Conservation (phyloP, 805 yeast genomes). For the Candida sithepensis region DNA sequence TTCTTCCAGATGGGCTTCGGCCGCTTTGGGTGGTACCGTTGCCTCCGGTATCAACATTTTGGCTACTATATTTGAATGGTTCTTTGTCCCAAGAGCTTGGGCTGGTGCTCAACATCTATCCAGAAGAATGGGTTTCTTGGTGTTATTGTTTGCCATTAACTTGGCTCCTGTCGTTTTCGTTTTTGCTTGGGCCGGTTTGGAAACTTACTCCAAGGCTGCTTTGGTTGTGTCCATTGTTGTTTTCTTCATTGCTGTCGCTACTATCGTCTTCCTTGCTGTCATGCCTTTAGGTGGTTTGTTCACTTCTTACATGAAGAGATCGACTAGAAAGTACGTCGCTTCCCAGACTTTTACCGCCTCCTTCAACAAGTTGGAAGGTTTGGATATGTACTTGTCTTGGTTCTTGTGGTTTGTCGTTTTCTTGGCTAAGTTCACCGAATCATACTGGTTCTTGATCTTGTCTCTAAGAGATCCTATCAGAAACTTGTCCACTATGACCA, state of each 20-base stretch:
- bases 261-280: slow-evolving; percentile 79
- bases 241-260: slow-evolving; percentile 82
- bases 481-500: slow-evolving; percentile 72
- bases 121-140: slow-evolving; percentile 77
- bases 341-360: slow-evolving; percentile 96
- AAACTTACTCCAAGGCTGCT: slow-evolving; percentile 66
- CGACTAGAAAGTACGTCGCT: slow-evolving; percentile 83
- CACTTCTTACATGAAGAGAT: slow-evolving; percentile 85
- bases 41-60: slow-evolving; percentile 77
- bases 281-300: slow-evolving; percentile 98
- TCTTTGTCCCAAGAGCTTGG: slow-evolving; percentile 96
- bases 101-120: slow-evolving; percentile 97
- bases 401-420: slow-evolving; percentile 87
- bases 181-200: slow-evolving; percentile 73
- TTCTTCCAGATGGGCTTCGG: slow-evolving; percentile 89
- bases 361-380: slow-evolving; percentile 73
- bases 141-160: slow-evolving; percentile 63
- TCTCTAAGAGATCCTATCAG: slow-evolving; percentile 94
- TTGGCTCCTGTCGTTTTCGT: slow-evolving; percentile 85
- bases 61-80: slow-evolving; percentile 92
- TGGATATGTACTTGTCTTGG: slow-evolving; percentile 96
- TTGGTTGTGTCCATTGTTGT: slow-evolving; percentile 78
- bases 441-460: slow-evolving; percentile 86
- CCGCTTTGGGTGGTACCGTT: slow-evolving; percentile 87
- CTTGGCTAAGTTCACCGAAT: slow-evolving; percentile 83